Base-by-base conservation (phyloP, 495 filamentous ascomycete species). In the Daldinia caldariorum region DNA sequence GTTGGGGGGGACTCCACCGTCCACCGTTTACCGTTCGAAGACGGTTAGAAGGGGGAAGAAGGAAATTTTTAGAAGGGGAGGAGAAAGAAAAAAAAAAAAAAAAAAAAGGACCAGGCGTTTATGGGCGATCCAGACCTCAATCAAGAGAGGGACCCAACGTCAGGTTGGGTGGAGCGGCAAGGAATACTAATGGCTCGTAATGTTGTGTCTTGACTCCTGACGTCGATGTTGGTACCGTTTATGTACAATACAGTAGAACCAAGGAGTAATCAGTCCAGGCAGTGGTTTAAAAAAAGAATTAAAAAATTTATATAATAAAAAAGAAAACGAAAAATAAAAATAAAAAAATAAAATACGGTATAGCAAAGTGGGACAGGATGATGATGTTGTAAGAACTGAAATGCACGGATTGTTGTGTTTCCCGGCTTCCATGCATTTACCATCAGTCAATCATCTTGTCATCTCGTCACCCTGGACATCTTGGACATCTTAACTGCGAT, bases 161-260 rank as follows among this genome's bases (percentile, higher is more conserved):
- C 70, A 62, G 65, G 65, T 69, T 62, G 69, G 64, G 70, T 72
- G 70, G 70, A 72, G 70, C 70, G 65, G 65, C 65, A 61, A 66
- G 61, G 34, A 45, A 56, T 66, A 41, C 58, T 71, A 71, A 67
- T 67, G 59, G 69, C 38, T 61, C 59, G 54, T 67, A 67, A 63
- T 67, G 59, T 64, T 63, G 69, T 71, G 69, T 61, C 65, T 63
- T 71, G 69, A 71, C 69, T 61, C 65, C 69, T 71, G 69, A 71
- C 69, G 69, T 71, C 57, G 54, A 72, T 50, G 61, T 45, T 56
- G 37, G 53, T 56, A 56, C 53, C 32, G 32, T 37, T 37, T 26
- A 26, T 26, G 26, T 26, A 26, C 26, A 26, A 26, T 26, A 32
- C 32, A 26, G 53, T 56, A 37, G 16, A 60, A 41, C 38, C 47